A percentile compares a stretch with the other conserved stretches of the same genome.
Conservation (phyloP, 129 eudicot species). For the Artemisia tridentata region DNA sequence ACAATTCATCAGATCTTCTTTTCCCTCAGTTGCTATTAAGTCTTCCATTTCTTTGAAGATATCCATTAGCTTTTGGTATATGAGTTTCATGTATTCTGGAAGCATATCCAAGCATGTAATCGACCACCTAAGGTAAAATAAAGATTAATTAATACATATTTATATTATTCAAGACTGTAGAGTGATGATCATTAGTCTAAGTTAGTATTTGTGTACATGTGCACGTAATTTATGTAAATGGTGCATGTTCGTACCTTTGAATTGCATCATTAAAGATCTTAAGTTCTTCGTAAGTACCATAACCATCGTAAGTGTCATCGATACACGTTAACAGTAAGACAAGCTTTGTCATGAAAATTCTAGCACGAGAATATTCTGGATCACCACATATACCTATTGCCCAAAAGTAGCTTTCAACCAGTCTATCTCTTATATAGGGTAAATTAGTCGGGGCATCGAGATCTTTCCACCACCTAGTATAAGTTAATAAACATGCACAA, state of each 20-base stretch:
- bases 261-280: conserved; percentile 22
- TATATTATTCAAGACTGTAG: too few species aligned
- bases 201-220: background rate
- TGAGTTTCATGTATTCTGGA: conserved; percentile 27
- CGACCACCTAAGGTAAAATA: conserved; percentile 25
- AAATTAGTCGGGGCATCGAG: conserved; percentile 15
- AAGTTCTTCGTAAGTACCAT: conserved; percentile 25
- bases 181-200: background rate
- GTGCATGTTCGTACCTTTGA: conserved; percentile 2
- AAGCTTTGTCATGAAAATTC: conserved; percentile 16
- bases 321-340: background rate
- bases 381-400: conserved; percentile 9
- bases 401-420: conserved; percentile 20
- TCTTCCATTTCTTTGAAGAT: conserved; percentile 25
- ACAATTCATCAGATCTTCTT: background rate
- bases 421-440: conserved; percentile 27
- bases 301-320: conserved; percentile 27
- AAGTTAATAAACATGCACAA: background rate
- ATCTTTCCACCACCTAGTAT: conserved; percentile 24
- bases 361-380: conserved; percentile 20
- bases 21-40: conserved; percentile 5
- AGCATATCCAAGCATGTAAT: conserved; percentile 10
- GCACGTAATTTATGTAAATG: background rate
- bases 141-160: background rate
- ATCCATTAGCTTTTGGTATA: conserved; percentile 14